Conservation (phyloP, 2,329 filamentous ascomycete genomes). For the Botrytis paeoniae region DNA sequence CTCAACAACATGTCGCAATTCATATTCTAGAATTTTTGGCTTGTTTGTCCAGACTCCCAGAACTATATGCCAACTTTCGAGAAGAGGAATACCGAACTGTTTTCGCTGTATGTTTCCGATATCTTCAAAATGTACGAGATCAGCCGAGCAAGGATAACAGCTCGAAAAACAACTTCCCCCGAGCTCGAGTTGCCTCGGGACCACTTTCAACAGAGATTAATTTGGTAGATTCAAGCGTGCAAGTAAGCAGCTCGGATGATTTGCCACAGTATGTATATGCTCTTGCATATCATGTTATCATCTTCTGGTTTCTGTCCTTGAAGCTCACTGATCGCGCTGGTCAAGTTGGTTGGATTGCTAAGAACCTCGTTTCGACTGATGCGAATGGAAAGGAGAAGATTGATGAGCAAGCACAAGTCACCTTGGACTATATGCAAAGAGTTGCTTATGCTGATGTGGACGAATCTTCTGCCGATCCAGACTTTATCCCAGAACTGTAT, state of each 20-base stretch:
- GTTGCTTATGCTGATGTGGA: slow-evolving; percentile 82
- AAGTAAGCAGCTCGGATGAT: slow-evolving; percentile 59
- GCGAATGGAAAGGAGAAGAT: slow-evolving; percentile 69
- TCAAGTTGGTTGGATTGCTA: slow-evolving; percentile 87
- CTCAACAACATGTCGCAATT: slow-evolving; percentile 84
- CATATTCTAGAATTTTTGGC: slow-evolving; percentile 97
- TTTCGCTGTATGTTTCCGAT: slow-evolving; percentile 92
- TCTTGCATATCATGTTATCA: slow-evolving; percentile 89
- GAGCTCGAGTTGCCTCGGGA: slow-evolving; percentile 29
- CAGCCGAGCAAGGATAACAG: slow-evolving; percentile 42
- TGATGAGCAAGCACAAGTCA: slow-evolving; percentile 91
- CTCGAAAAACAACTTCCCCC: slow-evolving; percentile 40
- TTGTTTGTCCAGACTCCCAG: slow-evolving; percentile 77
- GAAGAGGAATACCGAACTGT: slow-evolving; percentile 91
- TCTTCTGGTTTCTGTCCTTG: slow-evolving; percentile 93
- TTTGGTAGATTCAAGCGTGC: slow-evolving; percentile 42
- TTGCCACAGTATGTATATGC: slow-evolving; percentile 92
- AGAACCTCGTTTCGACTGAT: slow-evolving; percentile 76
- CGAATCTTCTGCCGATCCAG: slow-evolving; percentile 64
- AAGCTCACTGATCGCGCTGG: slow-evolving; percentile 79
- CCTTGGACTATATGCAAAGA: slow-evolving; percentile 91
- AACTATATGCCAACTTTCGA: slow-evolving; percentile 82
- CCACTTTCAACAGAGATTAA: slow-evolving; percentile 38
- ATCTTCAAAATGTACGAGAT: slow-evolving; percentile 83
- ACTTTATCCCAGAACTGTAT: slow-evolving; percentile 63